A percentile compares a stretch with the other conserved stretches of the same genome.
Conservation (phyloP, 179 eudicot genomes). For the Amaranthus tricolor region DNA sequence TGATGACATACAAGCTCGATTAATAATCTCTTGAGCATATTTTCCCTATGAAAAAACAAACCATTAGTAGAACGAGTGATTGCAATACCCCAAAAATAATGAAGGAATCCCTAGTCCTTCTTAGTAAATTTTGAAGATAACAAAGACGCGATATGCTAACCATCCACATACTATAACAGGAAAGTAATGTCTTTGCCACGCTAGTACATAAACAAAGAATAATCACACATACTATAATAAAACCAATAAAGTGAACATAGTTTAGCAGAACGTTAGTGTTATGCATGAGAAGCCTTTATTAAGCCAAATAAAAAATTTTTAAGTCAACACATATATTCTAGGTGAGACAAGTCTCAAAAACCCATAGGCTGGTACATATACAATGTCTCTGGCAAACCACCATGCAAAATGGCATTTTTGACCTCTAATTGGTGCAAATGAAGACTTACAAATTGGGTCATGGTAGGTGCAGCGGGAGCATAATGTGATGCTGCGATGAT, state of each 20-base stretch:
- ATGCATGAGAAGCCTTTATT: neutral
- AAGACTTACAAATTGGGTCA: too few relatives aligned
- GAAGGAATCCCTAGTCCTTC: too few relatives aligned
- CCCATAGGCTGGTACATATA: constrained; percentile 8
- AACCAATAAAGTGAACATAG: neutral
- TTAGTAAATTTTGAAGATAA: too few relatives aligned
- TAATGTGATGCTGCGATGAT: neutral
- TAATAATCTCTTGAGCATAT: too few relatives aligned
- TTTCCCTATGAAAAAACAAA: too few relatives aligned
- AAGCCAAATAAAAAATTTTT: neutral
- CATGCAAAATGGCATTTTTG: neutral
- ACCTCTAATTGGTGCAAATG: neutral
- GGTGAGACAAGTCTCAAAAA: neutral
- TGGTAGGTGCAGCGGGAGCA: too few relatives aligned
- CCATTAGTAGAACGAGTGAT: too few relatives aligned
- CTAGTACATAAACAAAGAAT: neutral
- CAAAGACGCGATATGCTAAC: too few relatives aligned
- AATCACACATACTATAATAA: neutral
- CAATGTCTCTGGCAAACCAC: neutral
- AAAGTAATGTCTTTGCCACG: too few relatives aligned
- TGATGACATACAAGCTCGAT: too few relatives aligned
- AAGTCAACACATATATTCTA: neutral
- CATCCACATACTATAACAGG: too few relatives aligned
- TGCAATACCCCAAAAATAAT: too few relatives aligned
- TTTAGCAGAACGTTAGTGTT: neutral